A percentile compares a stretch with the other conserved stretches of the same genome.
Conservation (phyloP, 73 alveolate genomes). For the Diophrys appendiculata region DNA sequence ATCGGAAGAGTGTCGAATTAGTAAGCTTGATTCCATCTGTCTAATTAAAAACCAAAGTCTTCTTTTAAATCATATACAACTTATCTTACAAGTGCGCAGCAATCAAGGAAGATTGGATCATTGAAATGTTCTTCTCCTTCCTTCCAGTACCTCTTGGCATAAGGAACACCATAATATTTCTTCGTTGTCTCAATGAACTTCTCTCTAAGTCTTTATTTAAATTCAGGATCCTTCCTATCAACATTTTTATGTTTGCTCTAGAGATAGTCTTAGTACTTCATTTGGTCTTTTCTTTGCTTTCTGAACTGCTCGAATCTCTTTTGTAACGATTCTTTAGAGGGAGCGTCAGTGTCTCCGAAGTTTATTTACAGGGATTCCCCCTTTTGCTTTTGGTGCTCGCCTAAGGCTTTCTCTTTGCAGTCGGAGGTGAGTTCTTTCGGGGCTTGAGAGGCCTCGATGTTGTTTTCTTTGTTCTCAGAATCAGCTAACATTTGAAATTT, state of each 20-base stretch:
- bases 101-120: conserved; percentile 81
- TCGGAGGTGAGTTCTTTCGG: not conserved
- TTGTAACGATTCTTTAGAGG: conserved; percentile 15
- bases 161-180: conserved; percentile 84
- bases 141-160: conserved; percentile 73
- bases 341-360: not conserved
- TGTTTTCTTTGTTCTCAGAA: not conserved
- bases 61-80: conserved; percentile 77
- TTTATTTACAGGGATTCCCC: not conserved
- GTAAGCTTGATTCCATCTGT: conserved; percentile 87
- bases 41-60: conserved; percentile 85
- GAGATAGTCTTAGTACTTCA: conserved; percentile 10
- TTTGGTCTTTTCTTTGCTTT: conserved; percentile 17
- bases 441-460: not conserved
- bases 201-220: conserved; percentile 67
- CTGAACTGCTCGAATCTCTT: conserved; percentile 5
- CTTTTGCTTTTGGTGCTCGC: conserved; percentile 1
- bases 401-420: conserved; percentile 4
- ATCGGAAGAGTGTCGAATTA: conserved; percentile 85
- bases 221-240: conserved; percentile 61
- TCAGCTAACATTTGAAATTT: not conserved
- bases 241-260: conserved; percentile 12
- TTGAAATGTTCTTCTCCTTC: conserved; percentile 72
- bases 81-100: conserved; percentile 86
- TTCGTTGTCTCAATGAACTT: conserved; percentile 83